phyloP scores from a whole-genome alignment of 2,329 filamentous ascomycete genomes.

The Trichoderma afroharzianum region DNA sequence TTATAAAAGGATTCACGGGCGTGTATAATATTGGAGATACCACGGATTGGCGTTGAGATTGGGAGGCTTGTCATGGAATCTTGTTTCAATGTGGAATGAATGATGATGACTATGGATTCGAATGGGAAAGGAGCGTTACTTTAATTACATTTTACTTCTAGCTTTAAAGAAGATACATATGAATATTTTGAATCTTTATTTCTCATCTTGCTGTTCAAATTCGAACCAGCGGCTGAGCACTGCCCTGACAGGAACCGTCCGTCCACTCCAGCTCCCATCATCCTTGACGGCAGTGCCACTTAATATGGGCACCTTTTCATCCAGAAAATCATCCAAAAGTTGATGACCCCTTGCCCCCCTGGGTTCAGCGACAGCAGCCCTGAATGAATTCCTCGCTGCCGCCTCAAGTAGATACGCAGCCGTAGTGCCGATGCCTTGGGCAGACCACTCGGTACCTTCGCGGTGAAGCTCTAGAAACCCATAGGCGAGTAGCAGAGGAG shows the following conservation, averaged over 20 bases:
- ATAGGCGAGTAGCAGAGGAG: conserved; percentile 57
- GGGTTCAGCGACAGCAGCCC: conserved; percentile 48
- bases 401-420: conserved; percentile 62
- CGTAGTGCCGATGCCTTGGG: conserved; percentile 64
- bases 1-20: neutral
- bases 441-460: conserved; percentile 69
- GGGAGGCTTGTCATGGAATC: neutral
- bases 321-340: conserved; percentile 38
- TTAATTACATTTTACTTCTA: neutral
- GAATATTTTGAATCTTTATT: neutral
- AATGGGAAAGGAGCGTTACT: neutral
- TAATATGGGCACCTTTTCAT: conserved; percentile 58
- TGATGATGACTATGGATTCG: neutral
- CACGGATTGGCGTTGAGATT: conserved; percentile 39
- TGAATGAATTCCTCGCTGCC: conserved; percentile 44
- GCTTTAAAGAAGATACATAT: neutral
- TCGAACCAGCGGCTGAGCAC: conserved; percentile 65
- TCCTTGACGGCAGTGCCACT: conserved; percentile 52
- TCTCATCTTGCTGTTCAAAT: conserved; percentile 9
- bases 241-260: conserved; percentile 53
- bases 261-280: conserved; percentile 54
- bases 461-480: conserved; percentile 64
- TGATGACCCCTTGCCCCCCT: conserved; percentile 28
- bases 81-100: conserved; percentile 1
- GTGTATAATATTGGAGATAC: conserved; percentile 31